Conservation (phyloP, 2,329 filamentous ascomycete species). For the Aspergillus sp. region DNA sequence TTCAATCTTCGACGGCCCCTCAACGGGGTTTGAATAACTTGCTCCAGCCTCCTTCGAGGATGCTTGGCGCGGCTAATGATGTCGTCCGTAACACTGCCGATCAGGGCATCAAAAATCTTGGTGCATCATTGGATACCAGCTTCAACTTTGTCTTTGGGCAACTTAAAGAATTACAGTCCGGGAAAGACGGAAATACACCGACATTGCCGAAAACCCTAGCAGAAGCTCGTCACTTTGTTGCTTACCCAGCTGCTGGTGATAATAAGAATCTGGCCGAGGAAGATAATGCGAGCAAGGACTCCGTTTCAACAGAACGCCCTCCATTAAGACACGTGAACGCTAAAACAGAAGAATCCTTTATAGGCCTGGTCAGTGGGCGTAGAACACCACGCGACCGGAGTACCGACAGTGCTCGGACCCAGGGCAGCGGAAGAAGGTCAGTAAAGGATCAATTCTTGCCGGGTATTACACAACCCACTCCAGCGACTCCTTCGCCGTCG, state of each 20-base stretch:
- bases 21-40: constrained; percentile 76
- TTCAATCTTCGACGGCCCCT: constrained; percentile 38
- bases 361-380: constrained; percentile 63
- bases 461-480: constrained; percentile 11
- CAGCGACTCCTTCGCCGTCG: constrained; percentile 20
- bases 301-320: constrained; percentile 23
- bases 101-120: constrained; percentile 84
- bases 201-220: constrained; percentile 80
- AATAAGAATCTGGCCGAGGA: constrained; percentile 45
- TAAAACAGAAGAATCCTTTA: constrained; percentile 55
- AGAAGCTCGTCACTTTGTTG: constrained; percentile 82
- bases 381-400: constrained; percentile 61
- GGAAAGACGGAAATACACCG: constrained; percentile 31
- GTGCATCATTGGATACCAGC: constrained; percentile 80
- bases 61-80: constrained; percentile 73
- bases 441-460: constrained; percentile 15
- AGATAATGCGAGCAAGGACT: constrained; percentile 44
- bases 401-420: constrained; percentile 54
- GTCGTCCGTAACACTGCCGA: constrained; percentile 82
- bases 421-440: constrained; percentile 35
- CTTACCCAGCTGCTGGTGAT: constrained; percentile 40
- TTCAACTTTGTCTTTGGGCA: constrained; percentile 90
- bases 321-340: constrained; percentile 28
- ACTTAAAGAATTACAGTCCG: constrained; percentile 57
- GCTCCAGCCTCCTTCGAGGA: constrained; percentile 73